Evolutionary conservation across 768 basidiomycete species (phyloP).

Genomic region (Lentinula sp.): DNA sequence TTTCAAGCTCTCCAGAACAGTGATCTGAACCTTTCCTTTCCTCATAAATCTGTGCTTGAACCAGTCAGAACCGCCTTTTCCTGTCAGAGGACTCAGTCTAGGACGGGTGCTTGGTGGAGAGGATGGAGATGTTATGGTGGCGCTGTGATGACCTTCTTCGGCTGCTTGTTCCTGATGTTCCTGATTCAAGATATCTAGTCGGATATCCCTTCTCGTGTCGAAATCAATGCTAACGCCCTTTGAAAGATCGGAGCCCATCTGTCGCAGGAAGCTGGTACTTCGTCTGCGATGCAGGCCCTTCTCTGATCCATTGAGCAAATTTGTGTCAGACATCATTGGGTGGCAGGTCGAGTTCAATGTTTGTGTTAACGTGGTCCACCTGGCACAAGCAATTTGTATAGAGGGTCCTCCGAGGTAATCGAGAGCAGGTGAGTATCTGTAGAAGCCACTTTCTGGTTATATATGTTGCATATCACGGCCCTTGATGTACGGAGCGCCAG

Average conservation of each 20-base stretch:
- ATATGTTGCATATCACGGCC: background rate
- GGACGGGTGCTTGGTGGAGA: background rate
- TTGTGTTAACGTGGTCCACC: no score
- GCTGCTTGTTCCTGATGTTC: background rate
- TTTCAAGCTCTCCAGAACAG: constrained; percentile 35
- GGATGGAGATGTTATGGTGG: background rate
- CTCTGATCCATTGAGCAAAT: background rate
- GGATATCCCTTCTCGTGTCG: background rate
- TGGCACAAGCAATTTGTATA: no score
- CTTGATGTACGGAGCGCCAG: background rate
- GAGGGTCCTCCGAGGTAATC: no score
- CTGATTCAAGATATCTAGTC: background rate
- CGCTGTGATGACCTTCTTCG: background rate
- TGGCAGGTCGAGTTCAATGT: background rate
- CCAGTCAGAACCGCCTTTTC: background rate
- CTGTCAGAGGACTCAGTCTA: background rate
- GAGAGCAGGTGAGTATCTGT: background rate
- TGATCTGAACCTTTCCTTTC: constrained; percentile 38
- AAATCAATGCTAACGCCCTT: background rate
- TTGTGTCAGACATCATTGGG: background rate
- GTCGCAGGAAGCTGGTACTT: background rate
- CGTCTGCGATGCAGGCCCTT: background rate
- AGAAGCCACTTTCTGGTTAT: background rate
- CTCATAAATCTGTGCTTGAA: background rate
- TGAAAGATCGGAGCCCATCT: background rate